Conservation (phyloP, 192 early-diverging fungal genomes). For the Coemansia sp. region DNA sequence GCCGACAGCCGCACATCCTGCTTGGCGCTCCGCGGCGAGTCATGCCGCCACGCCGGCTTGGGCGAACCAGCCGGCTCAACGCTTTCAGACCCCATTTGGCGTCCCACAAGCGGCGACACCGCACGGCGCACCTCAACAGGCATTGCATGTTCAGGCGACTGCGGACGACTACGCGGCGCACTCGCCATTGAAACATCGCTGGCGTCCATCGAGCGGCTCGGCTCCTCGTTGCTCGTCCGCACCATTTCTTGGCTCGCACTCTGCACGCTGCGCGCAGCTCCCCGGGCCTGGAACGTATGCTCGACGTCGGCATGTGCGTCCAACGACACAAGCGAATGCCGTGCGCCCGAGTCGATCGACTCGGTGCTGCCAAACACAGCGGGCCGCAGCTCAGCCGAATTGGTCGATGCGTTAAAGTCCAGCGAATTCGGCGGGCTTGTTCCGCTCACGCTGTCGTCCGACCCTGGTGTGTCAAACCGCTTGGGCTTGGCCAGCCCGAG, state of each 20-base stretch:
- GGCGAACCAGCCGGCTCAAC: conserved; percentile 10
- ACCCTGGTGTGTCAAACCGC: conserved; percentile 16
- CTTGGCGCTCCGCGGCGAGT: conserved; percentile 7
- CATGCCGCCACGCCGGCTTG: conserved; percentile 2
- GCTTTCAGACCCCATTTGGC: background rate
- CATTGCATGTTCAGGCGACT: conserved; percentile 19
- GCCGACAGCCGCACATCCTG: conserved; percentile 15
- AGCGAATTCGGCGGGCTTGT: conserved; percentile 27
- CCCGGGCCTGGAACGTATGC: conserved; percentile 23
- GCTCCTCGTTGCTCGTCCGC: conserved; percentile 1
- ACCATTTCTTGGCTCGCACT: conserved; percentile 3
- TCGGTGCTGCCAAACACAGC: conserved; percentile 19
- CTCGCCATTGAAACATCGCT: conserved; percentile 53
- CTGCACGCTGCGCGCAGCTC: background rate
- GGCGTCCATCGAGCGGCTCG: conserved; percentile 11
- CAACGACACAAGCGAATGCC: conserved; percentile 20
- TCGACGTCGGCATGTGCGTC: conserved; percentile 31
- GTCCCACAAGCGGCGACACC: conserved; percentile 14
- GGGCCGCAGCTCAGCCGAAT: conserved; percentile 15
- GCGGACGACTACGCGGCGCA: conserved; percentile 6
- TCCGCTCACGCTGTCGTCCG: conserved; percentile 22
- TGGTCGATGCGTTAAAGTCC: conserved; percentile 23
- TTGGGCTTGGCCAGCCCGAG: conserved; percentile 51
- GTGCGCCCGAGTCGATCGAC: conserved; percentile 8
- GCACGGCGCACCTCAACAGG: conserved; percentile 12